Evolutionary conservation across 768 basidiomycete species (phyloP).

Genomic region (Boletus pseudo-olivaceus): DNA sequence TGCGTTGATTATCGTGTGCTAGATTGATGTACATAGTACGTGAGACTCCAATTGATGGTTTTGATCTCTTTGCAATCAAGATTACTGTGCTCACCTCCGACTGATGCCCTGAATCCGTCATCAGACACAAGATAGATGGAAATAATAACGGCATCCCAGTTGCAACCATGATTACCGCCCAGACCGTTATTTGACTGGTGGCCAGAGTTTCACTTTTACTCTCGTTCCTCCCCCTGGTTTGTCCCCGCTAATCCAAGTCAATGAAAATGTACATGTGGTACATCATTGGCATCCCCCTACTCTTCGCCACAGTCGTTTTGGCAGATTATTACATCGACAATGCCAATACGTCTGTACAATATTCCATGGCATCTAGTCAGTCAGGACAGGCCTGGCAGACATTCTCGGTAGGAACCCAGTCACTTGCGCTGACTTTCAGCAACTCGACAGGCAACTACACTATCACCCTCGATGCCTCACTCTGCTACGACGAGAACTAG

Average conservation of each 20-base stretch:
- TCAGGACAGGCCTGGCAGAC: constrained; percentile 12
- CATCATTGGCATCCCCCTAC: not conserved
- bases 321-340: constrained; percentile 27
- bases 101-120: not conserved
- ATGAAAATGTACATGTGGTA: not conserved
- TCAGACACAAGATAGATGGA: not conserved
- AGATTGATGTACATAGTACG: not conserved
- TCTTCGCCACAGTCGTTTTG: constrained; percentile 13
- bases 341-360: constrained; percentile 17
- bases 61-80: not conserved
- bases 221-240: not conserved
- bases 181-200: not conserved
- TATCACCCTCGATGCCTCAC: constrained; percentile 14
- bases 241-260: not conserved
- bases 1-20: not conserved
- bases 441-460: constrained; percentile 20
- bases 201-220: not conserved
- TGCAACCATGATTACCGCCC: not conserved
- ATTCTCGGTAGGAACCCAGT: not conserved
- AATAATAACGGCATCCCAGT: too few relatives aligned
- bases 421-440: constrained; percentile 2
- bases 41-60: not conserved
- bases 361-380: constrained; percentile 15
- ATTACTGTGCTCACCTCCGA: not conserved
- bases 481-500: constrained; percentile 27